Evolutionary conservation across 257 asterid genomes (phyloP).

Genomic region (Solanum habrochaites): DNA sequence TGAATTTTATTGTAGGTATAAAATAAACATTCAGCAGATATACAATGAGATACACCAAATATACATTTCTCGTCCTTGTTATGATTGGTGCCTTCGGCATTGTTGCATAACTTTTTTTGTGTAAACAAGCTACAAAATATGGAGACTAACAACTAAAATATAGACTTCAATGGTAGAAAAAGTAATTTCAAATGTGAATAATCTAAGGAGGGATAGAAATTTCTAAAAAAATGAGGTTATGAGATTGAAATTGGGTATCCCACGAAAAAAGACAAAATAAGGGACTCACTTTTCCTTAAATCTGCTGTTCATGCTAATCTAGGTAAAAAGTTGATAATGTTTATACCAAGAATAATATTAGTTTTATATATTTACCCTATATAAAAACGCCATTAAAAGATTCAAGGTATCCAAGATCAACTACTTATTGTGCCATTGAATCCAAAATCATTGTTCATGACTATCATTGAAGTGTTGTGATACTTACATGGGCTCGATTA

Average conservation of each 20-base stretch:
- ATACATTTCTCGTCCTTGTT: background rate
- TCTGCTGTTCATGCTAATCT: background rate
- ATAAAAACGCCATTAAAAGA: background rate
- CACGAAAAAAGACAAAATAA: background rate
- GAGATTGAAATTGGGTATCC: background rate
- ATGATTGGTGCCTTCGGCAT: background rate
- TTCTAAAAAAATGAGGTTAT: background rate
- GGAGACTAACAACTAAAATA: background rate
- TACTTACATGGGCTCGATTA: background rate
- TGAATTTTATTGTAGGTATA: too few species aligned
- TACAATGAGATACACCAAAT: background rate
- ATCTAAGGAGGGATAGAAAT: background rate
- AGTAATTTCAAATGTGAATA: background rate
- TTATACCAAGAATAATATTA: background rate
- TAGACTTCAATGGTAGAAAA: background rate
- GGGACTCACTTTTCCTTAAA: background rate
- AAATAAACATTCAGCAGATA: background rate
- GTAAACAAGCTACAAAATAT: background rate
- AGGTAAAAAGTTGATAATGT: background rate
- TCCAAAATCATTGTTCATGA: background rate
- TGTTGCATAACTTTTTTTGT: background rate
- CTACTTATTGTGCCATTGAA: background rate
- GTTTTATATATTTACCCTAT: background rate
- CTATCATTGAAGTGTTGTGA: background rate
- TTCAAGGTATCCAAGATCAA: background rate